Conservation (phyloP, 2,329 filamentous ascomycete species). For the Parafenestella ontariensis region DNA sequence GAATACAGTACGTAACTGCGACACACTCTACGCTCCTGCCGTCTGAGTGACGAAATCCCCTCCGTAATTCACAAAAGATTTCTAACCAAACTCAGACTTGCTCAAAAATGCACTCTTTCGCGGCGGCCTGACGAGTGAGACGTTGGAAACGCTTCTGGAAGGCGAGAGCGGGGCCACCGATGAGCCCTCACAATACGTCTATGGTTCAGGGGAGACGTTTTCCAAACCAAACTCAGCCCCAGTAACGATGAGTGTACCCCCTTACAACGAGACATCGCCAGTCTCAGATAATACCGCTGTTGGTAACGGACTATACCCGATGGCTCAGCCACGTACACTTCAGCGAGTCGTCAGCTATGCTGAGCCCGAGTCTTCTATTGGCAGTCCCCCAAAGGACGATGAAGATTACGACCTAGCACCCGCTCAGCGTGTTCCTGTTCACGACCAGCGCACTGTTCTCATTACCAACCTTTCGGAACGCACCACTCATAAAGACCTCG, state of each 20-base stretch:
- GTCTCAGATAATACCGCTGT: slow-evolving; percentile 30
- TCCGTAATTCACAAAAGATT: background rate
- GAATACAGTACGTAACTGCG: slow-evolving; percentile 61
- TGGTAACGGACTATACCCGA: slow-evolving; percentile 21
- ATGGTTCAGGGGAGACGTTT: slow-evolving; percentile 22
- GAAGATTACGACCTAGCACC: slow-evolving; percentile 7
- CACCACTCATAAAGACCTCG: slow-evolving; percentile 71
- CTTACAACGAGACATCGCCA: slow-evolving; percentile 10
- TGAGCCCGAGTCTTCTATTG: slow-evolving; percentile 23
- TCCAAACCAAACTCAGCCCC: slow-evolving; percentile 13
- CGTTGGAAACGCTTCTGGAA: slow-evolving; percentile 56
- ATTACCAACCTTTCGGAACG: slow-evolving; percentile 68
- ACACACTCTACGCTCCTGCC: background rate
- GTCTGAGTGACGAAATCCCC: background rate
- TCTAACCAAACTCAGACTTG: slow-evolving; percentile 45
- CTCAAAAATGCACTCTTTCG: slow-evolving; percentile 57
- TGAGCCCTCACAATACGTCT: slow-evolving; percentile 18
- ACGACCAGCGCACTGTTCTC: slow-evolving; percentile 64
- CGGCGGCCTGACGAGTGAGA: slow-evolving; percentile 59
- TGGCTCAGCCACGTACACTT: slow-evolving; percentile 15
- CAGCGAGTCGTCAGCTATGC: slow-evolving; percentile 25
- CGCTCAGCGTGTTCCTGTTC: slow-evolving; percentile 26
- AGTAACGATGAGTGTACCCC: slow-evolving; percentile 11
- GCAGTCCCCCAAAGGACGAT: slow-evolving; percentile 24
- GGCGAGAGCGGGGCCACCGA: slow-evolving; percentile 33